These are phyloP conservation scores for Vitis cinerea DNA, from an alignment of 164 flowering plant species.

Conservation along the genomic window DNA sequence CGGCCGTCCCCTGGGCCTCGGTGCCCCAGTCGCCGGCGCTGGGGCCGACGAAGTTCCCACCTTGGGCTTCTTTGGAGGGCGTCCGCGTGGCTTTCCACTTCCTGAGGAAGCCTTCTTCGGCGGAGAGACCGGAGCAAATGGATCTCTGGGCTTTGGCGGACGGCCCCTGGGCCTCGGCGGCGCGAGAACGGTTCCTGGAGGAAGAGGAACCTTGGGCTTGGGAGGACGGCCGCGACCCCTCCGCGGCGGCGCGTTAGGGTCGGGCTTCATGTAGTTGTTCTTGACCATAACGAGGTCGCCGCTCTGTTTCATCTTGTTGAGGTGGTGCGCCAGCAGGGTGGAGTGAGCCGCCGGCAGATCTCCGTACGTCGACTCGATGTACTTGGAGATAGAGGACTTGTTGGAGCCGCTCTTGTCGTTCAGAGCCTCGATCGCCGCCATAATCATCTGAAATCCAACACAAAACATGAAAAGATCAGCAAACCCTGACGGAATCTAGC, in stretches of 20 bases:
- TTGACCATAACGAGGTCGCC: slow-evolving; percentile 67
- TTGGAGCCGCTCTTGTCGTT: slow-evolving; percentile 58
- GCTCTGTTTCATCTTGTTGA: slow-evolving; percentile 55
- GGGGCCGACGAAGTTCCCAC: slow-evolving; percentile 4
- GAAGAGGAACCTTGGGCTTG: slow-evolving; percentile 53
- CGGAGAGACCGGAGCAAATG: slow-evolving; percentile 29
- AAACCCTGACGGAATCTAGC: slow-evolving; percentile 1
- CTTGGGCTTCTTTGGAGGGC: slow-evolving; percentile 61
- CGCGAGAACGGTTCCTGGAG: slow-evolving; percentile 26
- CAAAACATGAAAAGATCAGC: neutral
- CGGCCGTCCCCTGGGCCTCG: slow-evolving; percentile 61
- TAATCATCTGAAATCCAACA: slow-evolving; percentile 53
- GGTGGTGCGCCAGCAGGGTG: slow-evolving; percentile 54
- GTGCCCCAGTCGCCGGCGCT: slow-evolving; percentile 2
- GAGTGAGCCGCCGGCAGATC: slow-evolving; percentile 65
- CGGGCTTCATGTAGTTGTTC: slow-evolving; percentile 76
- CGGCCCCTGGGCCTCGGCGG: slow-evolving; percentile 62
- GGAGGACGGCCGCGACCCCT: slow-evolving; percentile 93
- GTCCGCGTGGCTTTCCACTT: slow-evolving; percentile 50
- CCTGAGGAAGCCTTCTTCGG: slow-evolving; percentile 21
- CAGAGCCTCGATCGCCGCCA: slow-evolving; percentile 64
- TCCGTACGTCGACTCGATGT: slow-evolving; percentile 59
- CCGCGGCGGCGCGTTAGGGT: slow-evolving; percentile 62
- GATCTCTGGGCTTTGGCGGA: slow-evolving; percentile 59
- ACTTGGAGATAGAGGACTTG: slow-evolving; percentile 63